These are phyloP conservation scores for Penicillium diatomitis DNA, from an alignment of 495 filamentous ascomycete genomes.

Conservation along the genomic window DNA sequence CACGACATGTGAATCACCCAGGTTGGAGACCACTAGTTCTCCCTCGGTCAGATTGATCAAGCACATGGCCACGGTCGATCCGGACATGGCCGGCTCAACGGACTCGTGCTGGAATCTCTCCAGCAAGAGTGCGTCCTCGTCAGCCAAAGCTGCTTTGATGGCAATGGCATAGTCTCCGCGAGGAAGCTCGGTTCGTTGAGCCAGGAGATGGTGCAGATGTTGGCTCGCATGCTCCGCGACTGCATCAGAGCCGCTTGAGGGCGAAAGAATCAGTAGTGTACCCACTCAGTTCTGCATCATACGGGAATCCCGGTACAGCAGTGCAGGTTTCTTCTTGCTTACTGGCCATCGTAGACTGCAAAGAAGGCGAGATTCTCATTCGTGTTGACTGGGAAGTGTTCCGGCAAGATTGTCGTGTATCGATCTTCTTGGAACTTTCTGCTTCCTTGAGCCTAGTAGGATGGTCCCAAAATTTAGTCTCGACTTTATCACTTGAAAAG, in stretches of 20 bases:
- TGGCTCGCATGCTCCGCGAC: slow-evolving; percentile 28
- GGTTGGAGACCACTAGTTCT: slow-evolving; percentile 27
- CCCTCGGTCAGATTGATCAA: slow-evolving; percentile 29
- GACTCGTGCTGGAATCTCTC: slow-evolving; percentile 19
- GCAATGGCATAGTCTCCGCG: slow-evolving; percentile 25
- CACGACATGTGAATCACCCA: slow-evolving; percentile 35
- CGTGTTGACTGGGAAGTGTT: slow-evolving; percentile 21
- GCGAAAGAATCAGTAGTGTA: neutral
- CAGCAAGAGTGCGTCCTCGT: slow-evolving; percentile 29
- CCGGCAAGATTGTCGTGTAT: slow-evolving; percentile 19
- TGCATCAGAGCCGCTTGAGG: slow-evolving; percentile 22
- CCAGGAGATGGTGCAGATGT: slow-evolving; percentile 20
- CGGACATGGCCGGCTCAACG: slow-evolving; percentile 19
- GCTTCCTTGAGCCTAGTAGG: slow-evolving; percentile 22
- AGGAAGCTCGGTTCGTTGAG: slow-evolving; percentile 23
- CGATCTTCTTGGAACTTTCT: slow-evolving; percentile 28
- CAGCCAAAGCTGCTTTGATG: slow-evolving; percentile 25
- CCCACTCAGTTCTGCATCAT: too few species aligned
- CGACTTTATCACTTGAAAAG: too few species aligned
- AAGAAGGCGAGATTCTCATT: slow-evolving; percentile 30
- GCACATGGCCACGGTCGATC: slow-evolving; percentile 30
- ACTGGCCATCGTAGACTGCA: slow-evolving; percentile 37
- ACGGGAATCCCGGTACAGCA: too few species aligned
- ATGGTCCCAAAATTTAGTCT: too few species aligned
- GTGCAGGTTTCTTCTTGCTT: slow-evolving; percentile 1